A percentile compares a stretch with the other conserved stretches of the same genome.
Conservation (phyloP, 768 basidiomycete species). For the Holtermannia corniformis region DNA sequence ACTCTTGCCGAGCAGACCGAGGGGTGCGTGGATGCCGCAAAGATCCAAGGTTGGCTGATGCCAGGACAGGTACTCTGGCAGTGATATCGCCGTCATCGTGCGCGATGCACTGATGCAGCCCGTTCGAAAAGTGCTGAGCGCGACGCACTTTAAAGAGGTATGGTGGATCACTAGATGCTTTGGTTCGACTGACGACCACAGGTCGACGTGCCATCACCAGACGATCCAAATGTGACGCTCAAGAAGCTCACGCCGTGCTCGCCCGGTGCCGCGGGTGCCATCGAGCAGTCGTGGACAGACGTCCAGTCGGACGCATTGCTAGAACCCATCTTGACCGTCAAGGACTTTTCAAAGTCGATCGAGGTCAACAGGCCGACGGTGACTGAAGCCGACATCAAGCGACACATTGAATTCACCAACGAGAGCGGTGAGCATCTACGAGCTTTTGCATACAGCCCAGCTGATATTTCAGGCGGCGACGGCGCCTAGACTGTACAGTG, state of each 20-base stretch:
- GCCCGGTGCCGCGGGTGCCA: slow-evolving; percentile 73
- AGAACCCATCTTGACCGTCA: slow-evolving; percentile 71
- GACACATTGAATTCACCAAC: slow-evolving; percentile 44
- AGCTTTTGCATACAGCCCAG: no score
- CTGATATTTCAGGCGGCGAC: not conserved
- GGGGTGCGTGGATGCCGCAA: slow-evolving; percentile 47
- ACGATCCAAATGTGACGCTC: slow-evolving; percentile 29
- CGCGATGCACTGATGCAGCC: slow-evolving; percentile 98
- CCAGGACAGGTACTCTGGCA: slow-evolving; percentile 67
- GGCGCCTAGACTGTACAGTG: not conserved
- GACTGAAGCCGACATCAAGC: slow-evolving; percentile 71
- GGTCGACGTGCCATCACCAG: slow-evolving; percentile 19
- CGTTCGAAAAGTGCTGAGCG: slow-evolving; percentile 86
- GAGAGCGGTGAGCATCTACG: slow-evolving; percentile 40
- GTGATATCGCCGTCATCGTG: slow-evolving; percentile 87
- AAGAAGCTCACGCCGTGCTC: slow-evolving; percentile 87
- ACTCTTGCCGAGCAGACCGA: slow-evolving; percentile 75
- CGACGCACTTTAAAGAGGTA: slow-evolving; percentile 80
- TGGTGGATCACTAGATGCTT: slow-evolving; percentile 5
- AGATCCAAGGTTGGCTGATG: not conserved
- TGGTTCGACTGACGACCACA: not conserved
- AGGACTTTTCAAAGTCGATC: slow-evolving; percentile 74
- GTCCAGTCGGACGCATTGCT: slow-evolving; percentile 75
- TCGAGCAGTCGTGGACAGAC: slow-evolving; percentile 83
- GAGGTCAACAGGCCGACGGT: slow-evolving; percentile 77